A percentile compares a stretch with the other conserved stretches of the same genome.
Evolutionary conservation across 192 early-diverging fungal species (phyloP).

Genomic region (Geosiphon pyriformis): DNA sequence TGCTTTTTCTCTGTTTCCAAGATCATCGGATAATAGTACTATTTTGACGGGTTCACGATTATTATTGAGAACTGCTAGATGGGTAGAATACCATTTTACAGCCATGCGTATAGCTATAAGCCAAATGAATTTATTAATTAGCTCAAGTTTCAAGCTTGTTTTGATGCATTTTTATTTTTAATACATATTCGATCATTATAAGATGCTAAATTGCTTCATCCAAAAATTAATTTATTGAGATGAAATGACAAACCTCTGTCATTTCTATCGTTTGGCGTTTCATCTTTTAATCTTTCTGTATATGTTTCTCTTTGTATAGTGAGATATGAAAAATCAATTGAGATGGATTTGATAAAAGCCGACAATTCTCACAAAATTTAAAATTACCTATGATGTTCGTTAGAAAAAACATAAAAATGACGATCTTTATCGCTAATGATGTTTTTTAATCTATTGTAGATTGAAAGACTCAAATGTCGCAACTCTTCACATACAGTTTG

Average conservation of each 20-base stretch:
- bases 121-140: background rate
- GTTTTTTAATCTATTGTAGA: slow-evolving; percentile 73
- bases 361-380: background rate
- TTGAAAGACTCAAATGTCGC: slow-evolving; percentile 69
- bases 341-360: background rate
- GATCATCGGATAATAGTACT: slow-evolving; percentile 84
- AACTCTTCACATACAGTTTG: slow-evolving; percentile 95
- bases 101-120: slow-evolving; percentile 79
- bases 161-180: too few relatives aligned
- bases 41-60: slow-evolving; percentile 39
- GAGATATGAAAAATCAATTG: background rate
- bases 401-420: slow-evolving; percentile 89
- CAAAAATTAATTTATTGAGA: background rate
- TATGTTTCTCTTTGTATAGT: slow-evolving; percentile 63
- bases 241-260: slow-evolving; percentile 58
- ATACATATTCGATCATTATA: too few relatives aligned
- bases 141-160: too few relatives aligned
- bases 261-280: slow-evolving; percentile 93
- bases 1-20: slow-evolving; percentile 75
- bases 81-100: slow-evolving; percentile 76
- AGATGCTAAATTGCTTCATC: background rate
- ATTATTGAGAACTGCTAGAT: slow-evolving; percentile 46
- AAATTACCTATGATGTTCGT: slow-evolving; percentile 81
- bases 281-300: slow-evolving; percentile 72
- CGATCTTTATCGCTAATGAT: slow-evolving; percentile 69